Evolutionary conservation across 1,139 yeast species (phyloP).

Genomic region (Debaryomyces subglobosus): DNA sequence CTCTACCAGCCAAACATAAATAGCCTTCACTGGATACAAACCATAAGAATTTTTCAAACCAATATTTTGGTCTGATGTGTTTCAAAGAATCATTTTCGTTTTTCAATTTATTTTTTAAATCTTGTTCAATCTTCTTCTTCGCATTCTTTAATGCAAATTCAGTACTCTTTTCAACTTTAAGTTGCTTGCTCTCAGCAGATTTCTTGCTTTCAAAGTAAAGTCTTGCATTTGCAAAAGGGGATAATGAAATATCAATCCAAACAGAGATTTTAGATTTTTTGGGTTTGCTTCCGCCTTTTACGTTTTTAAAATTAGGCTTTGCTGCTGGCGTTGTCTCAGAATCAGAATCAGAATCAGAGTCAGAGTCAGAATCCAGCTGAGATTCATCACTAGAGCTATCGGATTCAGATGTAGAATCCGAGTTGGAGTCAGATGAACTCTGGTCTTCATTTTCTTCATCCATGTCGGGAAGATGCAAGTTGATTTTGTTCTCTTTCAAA

Average conservation of each 20-base stretch:
- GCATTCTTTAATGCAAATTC: constrained; percentile 82
- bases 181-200: constrained; percentile 75
- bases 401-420: constrained; percentile 36
- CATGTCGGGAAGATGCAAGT: constrained; percentile 56
- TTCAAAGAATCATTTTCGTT: constrained; percentile 65
- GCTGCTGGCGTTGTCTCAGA: constrained; percentile 16
- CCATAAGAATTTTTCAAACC: constrained; percentile 97
- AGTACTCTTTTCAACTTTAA: constrained; percentile 79
- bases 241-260: constrained; percentile 65
- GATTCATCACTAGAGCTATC: constrained; percentile 23
- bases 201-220: constrained; percentile 79
- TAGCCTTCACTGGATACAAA: constrained; percentile 88
- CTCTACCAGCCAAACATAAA: constrained; percentile 84
- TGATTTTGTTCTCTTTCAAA: constrained; percentile 68
- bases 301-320: constrained; percentile 15
- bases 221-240: constrained; percentile 93
- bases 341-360: constrained; percentile 34
- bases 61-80: constrained; percentile 69
- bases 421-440: constrained; percentile 33
- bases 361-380: constrained; percentile 35
- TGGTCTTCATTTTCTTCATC: constrained; percentile 31
- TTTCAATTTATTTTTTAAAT: constrained; percentile 67
- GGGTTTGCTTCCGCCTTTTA: constrained; percentile 21
- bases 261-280: constrained; percentile 46
- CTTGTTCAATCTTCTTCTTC: constrained; percentile 74